Percentiles rank a stretch among this genome's conserved stretches.
These are phyloP conservation scores for Periconia sp. DNA, from an alignment of 2,329 filamentous ascomycete species.

Conservation along the genomic window DNA sequence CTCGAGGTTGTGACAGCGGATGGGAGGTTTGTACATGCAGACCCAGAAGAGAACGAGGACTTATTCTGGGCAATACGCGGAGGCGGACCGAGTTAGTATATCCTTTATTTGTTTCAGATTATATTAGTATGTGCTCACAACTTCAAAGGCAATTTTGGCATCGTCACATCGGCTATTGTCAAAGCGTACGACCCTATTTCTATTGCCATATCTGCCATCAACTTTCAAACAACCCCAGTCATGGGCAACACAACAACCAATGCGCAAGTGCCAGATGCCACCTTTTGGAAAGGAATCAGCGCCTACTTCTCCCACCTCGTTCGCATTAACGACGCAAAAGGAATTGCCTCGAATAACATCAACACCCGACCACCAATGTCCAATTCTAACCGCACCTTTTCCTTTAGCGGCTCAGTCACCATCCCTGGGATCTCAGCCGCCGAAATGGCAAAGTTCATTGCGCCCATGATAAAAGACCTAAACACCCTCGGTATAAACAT, in stretches of 20 bases:
- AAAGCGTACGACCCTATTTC: slow-evolving; percentile 32
- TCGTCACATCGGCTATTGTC: slow-evolving; percentile 34
- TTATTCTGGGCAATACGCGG: slow-evolving; percentile 38
- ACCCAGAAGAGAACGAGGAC: slow-evolving; percentile 28
- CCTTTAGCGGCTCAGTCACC: slow-evolving; percentile 20
- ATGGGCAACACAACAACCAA: slow-evolving; percentile 21
- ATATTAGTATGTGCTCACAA: no score
- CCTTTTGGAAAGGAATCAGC: slow-evolving; percentile 33
- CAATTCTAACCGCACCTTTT: slow-evolving; percentile 19
- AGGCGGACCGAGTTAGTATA: slow-evolving; percentile 32
- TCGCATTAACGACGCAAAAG: slow-evolving; percentile 29
- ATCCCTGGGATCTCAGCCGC: slow-evolving; percentile 20
- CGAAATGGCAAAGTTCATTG: slow-evolving; percentile 24
- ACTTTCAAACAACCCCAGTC: slow-evolving; percentile 27
- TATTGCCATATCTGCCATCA: slow-evolving; percentile 34
- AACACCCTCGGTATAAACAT: slow-evolving; percentile 23
- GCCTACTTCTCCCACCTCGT: slow-evolving; percentile 30
- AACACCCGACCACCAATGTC: slow-evolving; percentile 12
- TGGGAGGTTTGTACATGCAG: slow-evolving; percentile 30
- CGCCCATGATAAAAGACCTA: slow-evolving; percentile 27
- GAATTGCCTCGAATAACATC: slow-evolving; percentile 32
- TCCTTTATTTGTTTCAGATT: neutral
- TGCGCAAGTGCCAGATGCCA: slow-evolving; percentile 23
- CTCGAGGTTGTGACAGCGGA: slow-evolving; percentile 33
- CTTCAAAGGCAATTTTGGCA: slow-evolving; percentile 32